A percentile compares a stretch with the other conserved stretches of the same genome.
Conservation (phyloP, 345 rosid genomes). For the Citrus sp. region DNA sequence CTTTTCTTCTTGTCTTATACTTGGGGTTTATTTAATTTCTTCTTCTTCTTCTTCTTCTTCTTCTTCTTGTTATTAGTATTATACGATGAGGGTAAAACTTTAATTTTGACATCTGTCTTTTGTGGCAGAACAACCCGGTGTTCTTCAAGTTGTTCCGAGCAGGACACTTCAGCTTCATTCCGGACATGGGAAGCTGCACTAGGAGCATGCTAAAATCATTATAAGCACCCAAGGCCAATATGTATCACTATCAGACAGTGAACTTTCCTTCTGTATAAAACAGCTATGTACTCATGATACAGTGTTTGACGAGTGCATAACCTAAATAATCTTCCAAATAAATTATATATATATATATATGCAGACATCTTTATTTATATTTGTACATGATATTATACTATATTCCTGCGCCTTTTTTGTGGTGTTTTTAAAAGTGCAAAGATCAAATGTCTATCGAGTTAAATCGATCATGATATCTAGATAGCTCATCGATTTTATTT, state of each 20-base stretch:
- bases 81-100: not conserved
- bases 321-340: conserved; percentile 5
- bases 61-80: not conserved
- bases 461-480: too few species aligned
- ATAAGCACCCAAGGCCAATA: not conserved
- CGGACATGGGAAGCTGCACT: conserved; percentile 37
- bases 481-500: too few species aligned
- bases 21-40: not conserved
- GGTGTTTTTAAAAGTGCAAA: too few species aligned
- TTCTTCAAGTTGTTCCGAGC: conserved; percentile 77
- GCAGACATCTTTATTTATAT: not conserved
- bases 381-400: not conserved
- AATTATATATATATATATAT: not conserved
- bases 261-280: not conserved
- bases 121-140: conserved; percentile 80
- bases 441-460: too few species aligned
- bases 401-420: too few species aligned
- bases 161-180: conserved; percentile 51
- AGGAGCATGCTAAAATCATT: not conserved
- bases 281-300: not conserved
- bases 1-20: not conserved
- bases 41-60: not conserved
- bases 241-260: not conserved
- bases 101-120: not conserved
- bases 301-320: not conserved